Conservation (phyloP, 768 basidiomycete species). For the Panellus pusillus region DNA sequence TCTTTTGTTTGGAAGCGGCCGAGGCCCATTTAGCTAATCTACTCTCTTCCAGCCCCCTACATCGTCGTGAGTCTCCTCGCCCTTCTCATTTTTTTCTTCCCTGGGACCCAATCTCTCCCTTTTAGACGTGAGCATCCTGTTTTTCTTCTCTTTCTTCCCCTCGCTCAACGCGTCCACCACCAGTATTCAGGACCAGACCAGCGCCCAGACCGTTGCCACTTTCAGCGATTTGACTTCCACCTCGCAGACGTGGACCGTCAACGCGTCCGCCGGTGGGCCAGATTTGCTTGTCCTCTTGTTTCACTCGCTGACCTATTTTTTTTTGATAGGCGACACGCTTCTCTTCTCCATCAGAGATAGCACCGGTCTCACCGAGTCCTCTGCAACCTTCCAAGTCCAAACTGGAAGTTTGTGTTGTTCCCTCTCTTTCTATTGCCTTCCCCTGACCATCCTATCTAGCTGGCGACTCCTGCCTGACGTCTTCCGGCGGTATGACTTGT, state of each 20-base stretch:
- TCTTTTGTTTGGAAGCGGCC: too few species aligned
- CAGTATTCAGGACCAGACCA: conserved; percentile 26
- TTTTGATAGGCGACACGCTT: conserved; percentile 37
- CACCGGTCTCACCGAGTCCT: conserved; percentile 49
- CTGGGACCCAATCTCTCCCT: background rate
- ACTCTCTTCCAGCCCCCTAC: conserved; percentile 51
- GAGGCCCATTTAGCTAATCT: conserved; percentile 3
- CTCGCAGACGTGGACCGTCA: conserved; percentile 23
- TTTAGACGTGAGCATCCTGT: conserved; percentile 37
- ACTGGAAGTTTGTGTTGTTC: conserved; percentile 43
- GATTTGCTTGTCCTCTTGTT: background rate
- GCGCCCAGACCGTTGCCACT: conserved; percentile 12
- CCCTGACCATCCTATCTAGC: conserved; percentile 15
- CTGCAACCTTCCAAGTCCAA: conserved; percentile 52
- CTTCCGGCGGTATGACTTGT: conserved; percentile 12
- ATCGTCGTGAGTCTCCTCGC: conserved; percentile 50
- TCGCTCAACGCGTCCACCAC: too few species aligned
- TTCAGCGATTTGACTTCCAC: too few species aligned
- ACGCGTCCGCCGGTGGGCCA: conserved; percentile 45
- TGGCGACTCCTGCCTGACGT: conserved; percentile 35
- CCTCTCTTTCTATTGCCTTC: background rate
- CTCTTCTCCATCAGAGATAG: conserved; percentile 63
- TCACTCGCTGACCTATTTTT: too few species aligned
- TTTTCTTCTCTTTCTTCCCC: too few species aligned
- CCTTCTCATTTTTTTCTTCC: background rate